Conservation (phyloP, 352 stramenopile genomes). For the Globisporangium nagaii region DNA sequence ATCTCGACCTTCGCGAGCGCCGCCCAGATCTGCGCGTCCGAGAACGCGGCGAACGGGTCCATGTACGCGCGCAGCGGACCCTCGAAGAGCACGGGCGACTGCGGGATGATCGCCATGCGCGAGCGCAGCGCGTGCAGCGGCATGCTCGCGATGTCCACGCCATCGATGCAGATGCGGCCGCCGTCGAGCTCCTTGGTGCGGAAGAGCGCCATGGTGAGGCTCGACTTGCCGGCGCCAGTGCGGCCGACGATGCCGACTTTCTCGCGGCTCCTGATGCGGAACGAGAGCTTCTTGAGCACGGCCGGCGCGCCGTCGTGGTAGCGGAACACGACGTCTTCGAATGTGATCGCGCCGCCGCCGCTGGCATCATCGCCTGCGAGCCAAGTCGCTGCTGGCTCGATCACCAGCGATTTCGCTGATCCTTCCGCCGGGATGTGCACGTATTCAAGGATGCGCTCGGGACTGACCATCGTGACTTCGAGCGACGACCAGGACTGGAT, state of each 20-base stretch:
- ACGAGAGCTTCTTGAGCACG: constrained; percentile 54
- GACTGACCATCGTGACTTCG: constrained; percentile 71
- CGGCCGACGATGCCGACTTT: constrained; percentile 90
- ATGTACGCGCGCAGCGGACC: constrained; percentile 74
- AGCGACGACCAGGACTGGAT: constrained; percentile 78
- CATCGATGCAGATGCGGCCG: constrained; percentile 90
- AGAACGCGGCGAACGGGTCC: constrained; percentile 55
- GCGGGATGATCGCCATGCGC: constrained; percentile 90
- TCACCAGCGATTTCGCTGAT: neutral
- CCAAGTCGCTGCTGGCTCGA: constrained; percentile 45
- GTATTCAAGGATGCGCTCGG: constrained; percentile 85
- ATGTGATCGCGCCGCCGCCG: constrained; percentile 50
- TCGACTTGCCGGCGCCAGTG: constrained; percentile 84
- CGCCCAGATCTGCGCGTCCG: constrained; percentile 56
- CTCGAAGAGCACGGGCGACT: constrained; percentile 89
- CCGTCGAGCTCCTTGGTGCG: constrained; percentile 88
- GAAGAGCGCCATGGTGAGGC: constrained; percentile 88
- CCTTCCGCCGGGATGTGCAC: constrained; percentile 33
- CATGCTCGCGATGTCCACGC: constrained; percentile 82
- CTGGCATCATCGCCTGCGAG: constrained; percentile 62
- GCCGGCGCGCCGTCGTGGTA: constrained; percentile 75
- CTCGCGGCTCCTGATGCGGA: constrained; percentile 72
- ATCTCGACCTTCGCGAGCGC: constrained; percentile 15
- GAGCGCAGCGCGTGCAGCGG: constrained; percentile 82
- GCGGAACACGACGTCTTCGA: constrained; percentile 86